Evolutionary conservation across 495 filamentous ascomycete genomes (phyloP).

Genomic region (Letharia columbiana): DNA sequence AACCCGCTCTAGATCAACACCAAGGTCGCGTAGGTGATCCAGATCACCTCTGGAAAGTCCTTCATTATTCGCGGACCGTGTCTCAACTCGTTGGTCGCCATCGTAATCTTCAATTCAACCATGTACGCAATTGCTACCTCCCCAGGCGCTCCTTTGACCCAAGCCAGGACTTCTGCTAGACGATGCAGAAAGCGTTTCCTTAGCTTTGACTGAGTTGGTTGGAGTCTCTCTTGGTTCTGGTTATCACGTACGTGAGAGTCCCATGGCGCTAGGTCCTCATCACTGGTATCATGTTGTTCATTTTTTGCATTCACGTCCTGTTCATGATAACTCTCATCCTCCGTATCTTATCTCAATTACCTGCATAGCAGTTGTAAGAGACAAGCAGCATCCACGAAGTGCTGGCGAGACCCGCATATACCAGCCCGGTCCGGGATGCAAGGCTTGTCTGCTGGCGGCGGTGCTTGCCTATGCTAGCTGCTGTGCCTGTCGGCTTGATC

Average conservation of each 20-base stretch:
- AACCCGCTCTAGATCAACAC: background rate
- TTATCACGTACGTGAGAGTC: background rate
- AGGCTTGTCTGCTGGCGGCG: too few relatives aligned
- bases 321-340: background rate
- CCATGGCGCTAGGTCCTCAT: background rate
- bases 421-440: too few relatives aligned
- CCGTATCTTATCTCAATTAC: background rate
- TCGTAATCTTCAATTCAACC: background rate
- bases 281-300: background rate
- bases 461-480: too few relatives aligned
- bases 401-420: background rate
- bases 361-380: background rate
- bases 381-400: background rate
- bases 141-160: background rate
- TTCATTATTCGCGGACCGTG: slow-evolving; percentile 1
- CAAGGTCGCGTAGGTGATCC: background rate
- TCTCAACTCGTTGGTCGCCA: background rate
- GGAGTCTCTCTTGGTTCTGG: background rate
- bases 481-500: too few relatives aligned
- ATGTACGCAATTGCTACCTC: slow-evolving; percentile 9
- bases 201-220: background rate
- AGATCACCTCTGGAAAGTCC: background rate
- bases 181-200: slow-evolving; percentile 7
- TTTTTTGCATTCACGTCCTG: background rate
- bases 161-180: slow-evolving; percentile 5